Base-by-base conservation (phyloP, 371 early-diverging fungal genomes). In the Conidiobolus incongruus region DNA sequence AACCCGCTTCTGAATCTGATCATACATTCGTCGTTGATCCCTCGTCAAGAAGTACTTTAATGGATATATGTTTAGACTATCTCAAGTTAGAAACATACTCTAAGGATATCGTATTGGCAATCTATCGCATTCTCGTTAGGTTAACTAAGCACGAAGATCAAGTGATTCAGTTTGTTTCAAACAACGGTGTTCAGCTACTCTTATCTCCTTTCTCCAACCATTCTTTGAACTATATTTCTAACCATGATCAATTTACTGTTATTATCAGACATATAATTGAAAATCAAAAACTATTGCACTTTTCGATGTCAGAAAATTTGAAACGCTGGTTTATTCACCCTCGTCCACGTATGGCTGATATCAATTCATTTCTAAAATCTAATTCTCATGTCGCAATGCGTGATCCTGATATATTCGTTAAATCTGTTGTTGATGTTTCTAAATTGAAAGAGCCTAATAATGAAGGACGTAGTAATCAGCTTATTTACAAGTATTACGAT, bases 241-340 rank as follows among this genome's bases (percentile, higher is more conserved):
- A 83, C 32, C 77, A 72, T 46, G 65, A 73, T 3, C 65, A 81
- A 33, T 68, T 74, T 31, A 59, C 80, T 22, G 72, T 90, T 44
- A 78, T 93, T 33, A 51, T 95, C 39, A 74, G 93, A 4, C 89
- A 95, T 47, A 63, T 83, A 12, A 65, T 90, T 34, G 96, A 95
- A 54, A 65, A 72, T 46, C 49, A 61, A 16, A 50, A 54, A 0
- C 65, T 83, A 0, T 50, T 93, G 43, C 60, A 65, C 43, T 50
- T 51, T n/a, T 57, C 67, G 5, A 84, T 95, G 73, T 75, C 78
- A 40, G 56, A 65, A 16, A 73, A 85, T 48, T 70, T 93, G 12
- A 67, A 56, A 33, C 71, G 62, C 12, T 79, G 79, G 77, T 72
- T 77, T 23, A 65, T 67, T 11, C 65, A 68, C 31, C 75, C 81